These are phyloP conservation scores for Simmondsia chinensis DNA, from an alignment of 148 eudicot genomes.

Conservation along the genomic window DNA sequence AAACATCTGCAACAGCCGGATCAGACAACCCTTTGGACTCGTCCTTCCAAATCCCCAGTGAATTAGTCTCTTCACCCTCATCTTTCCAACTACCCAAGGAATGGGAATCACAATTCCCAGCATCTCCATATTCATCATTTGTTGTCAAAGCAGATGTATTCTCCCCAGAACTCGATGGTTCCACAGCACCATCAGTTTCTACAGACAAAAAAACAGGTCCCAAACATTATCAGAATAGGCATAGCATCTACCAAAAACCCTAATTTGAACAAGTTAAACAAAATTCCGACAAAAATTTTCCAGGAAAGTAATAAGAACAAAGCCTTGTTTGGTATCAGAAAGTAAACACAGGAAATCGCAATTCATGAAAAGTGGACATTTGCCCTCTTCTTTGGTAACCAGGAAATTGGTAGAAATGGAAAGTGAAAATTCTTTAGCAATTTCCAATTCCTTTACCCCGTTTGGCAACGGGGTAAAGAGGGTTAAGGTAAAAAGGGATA, in stretches of 20 bases:
- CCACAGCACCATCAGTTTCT: conserved; percentile 17
- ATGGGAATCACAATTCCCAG: conserved; percentile 32
- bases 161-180: conserved; percentile 10
- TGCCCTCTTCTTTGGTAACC: too few relatives aligned
- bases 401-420: too few relatives aligned
- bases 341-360: too few relatives aligned
- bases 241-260: too few relatives aligned
- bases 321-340: too few relatives aligned
- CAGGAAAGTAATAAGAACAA: too few relatives aligned
- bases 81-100: conserved; percentile 55
- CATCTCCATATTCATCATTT: conserved; percentile 7
- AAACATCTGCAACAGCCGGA: conserved; percentile 7
- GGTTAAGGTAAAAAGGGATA: too few relatives aligned
- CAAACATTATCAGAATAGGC: not conserved
- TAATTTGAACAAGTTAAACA: not conserved
- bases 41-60: conserved; percentile 48
- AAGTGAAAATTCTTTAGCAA: too few relatives aligned
- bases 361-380: too few relatives aligned
- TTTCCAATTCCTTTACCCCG: too few relatives aligned
- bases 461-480: too few relatives aligned
- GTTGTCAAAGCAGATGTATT: conserved; percentile 10
- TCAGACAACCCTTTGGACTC: conserved; percentile 28
- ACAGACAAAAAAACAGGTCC: conserved; percentile 1
- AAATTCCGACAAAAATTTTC: not conserved
- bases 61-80: conserved; percentile 33